A percentile compares a stretch with the other conserved stretches of the same genome.
Evolutionary conservation across 2,329 filamentous ascomycete genomes (phyloP).

Genomic region (Ascochyta pisi): DNA sequence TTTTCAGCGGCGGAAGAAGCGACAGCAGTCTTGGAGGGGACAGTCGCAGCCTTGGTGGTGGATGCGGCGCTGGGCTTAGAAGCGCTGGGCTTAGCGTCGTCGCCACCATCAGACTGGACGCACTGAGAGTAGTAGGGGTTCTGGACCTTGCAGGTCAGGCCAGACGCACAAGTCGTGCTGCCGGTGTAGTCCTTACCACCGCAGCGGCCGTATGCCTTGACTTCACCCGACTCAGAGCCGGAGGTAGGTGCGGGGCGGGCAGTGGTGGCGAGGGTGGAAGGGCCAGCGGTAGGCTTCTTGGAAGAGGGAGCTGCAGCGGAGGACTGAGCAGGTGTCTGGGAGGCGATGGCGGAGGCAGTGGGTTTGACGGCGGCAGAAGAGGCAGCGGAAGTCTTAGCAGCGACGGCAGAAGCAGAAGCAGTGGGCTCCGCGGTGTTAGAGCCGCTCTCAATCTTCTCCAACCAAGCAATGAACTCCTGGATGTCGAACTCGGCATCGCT

Average conservation of each 20-base stretch:
- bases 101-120: slow-evolving; percentile 24
- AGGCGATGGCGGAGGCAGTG: neutral
- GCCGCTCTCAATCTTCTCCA: slow-evolving; percentile 17
- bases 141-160: slow-evolving; percentile 48
- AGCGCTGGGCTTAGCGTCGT: slow-evolving; percentile 20
- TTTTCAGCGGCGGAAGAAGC: neutral
- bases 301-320: slow-evolving; percentile 12
- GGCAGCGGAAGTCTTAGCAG: slow-evolving; percentile 2
- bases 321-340: neutral
- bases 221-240: slow-evolving; percentile 21
- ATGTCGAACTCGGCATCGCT: slow-evolving; percentile 15
- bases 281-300: slow-evolving; percentile 4
- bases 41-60: slow-evolving; percentile 6
- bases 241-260: slow-evolving; percentile 30
- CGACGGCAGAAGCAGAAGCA: slow-evolving; percentile 4
- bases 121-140: slow-evolving; percentile 59
- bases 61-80: slow-evolving; percentile 9
- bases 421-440: slow-evolving; percentile 11
- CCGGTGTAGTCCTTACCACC: slow-evolving; percentile 54
- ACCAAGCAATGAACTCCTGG: slow-evolving; percentile 16
- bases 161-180: slow-evolving; percentile 47
- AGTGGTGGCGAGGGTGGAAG: slow-evolving; percentile 31
- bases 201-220: slow-evolving; percentile 48
- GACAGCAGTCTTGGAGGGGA: neutral
- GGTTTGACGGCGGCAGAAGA: slow-evolving; percentile 7